Evolutionary conservation across 2,329 filamentous ascomycete species (phyloP).

Genomic region (Beauveria scarabaeidicola): DNA sequence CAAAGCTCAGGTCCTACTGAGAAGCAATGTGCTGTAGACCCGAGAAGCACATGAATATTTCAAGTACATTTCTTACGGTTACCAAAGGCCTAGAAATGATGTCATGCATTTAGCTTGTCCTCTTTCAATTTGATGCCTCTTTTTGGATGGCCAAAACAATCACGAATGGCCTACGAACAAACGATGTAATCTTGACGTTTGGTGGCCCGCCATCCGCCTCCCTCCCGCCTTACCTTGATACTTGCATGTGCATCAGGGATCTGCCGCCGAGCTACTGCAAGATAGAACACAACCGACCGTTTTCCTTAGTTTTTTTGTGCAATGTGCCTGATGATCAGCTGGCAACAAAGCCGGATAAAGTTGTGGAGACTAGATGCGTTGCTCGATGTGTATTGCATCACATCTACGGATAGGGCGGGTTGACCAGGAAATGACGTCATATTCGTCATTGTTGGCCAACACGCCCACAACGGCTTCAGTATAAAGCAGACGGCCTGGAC

Average conservation of each 20-base stretch:
- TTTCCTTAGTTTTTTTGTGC: background rate
- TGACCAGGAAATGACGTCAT: conserved; percentile 6
- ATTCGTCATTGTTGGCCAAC: conserved; percentile 4
- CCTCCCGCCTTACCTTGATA: background rate
- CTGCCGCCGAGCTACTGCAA: background rate
- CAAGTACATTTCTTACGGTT: too few relatives aligned
- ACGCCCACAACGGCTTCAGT: background rate
- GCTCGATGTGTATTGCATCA: background rate
- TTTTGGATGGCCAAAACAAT: too few relatives aligned
- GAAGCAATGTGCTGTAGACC: too few relatives aligned
- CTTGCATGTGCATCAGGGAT: background rate
- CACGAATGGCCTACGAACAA: too few relatives aligned
- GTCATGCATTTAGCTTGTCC: too few relatives aligned
- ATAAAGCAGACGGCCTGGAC: background rate
- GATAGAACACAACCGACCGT: background rate
- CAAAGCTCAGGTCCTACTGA: too few relatives aligned
- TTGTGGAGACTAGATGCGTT: background rate
- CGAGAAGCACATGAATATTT: too few relatives aligned
- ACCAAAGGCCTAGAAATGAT: accelerated
- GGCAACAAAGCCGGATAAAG: background rate
- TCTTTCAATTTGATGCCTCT: too few relatives aligned
- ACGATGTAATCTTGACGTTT: background rate
- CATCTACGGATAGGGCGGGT: background rate
- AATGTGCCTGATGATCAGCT: background rate
- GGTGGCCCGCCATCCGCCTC: background rate